These are phyloP conservation scores for Alternaria triticimaculans DNA, from an alignment of 2,329 filamentous ascomycete genomes.

Conservation along the genomic window DNA sequence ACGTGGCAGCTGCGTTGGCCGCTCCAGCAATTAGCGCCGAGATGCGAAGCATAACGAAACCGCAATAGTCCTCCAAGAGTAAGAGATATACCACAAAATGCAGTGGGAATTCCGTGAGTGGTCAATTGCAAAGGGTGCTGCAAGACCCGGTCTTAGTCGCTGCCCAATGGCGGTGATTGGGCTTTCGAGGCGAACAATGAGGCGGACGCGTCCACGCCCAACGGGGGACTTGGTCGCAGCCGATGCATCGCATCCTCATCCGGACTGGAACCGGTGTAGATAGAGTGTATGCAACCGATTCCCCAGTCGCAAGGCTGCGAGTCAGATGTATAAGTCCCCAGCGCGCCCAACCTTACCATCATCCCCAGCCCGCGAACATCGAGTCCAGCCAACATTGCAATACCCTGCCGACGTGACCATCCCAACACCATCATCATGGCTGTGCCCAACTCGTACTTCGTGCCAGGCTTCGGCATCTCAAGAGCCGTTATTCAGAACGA, in stretches of 20 bases:
- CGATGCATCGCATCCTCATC: constrained; percentile 12
- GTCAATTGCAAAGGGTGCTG: constrained; percentile 17
- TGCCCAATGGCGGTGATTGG: constrained; percentile 37
- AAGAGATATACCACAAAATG: constrained; percentile 10
- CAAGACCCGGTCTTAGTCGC: constrained; percentile 25
- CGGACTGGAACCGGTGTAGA: constrained; percentile 18
- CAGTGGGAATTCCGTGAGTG: constrained; percentile 11
- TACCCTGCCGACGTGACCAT: constrained; percentile 6
- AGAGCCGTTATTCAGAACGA: constrained; percentile 53
- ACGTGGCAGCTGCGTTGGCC: constrained; percentile 32
- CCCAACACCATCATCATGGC: constrained; percentile 27
- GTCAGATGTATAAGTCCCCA: constrained; percentile 30
- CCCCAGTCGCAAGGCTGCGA: constrained; percentile 6
- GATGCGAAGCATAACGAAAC: constrained; percentile 12
- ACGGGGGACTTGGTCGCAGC: constrained; percentile 18
- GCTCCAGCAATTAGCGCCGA: constrained; percentile 7
- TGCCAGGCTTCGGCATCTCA: constrained; percentile 53
- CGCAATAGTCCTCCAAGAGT: constrained; percentile 4
- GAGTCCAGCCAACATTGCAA: constrained; percentile 16
- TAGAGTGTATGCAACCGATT: constrained; percentile 12
- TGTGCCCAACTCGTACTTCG: constrained; percentile 49
- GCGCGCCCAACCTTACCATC: constrained; percentile 26
- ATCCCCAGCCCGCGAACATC: constrained; percentile 17
- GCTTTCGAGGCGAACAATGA: constrained; percentile 37
- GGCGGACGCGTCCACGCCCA: constrained; percentile 38